Evolutionary conservation across 1,139 yeast genomes (phyloP), one percentile per base, ranked within the genome.

Genomic region (Nakaseomyces uthaithaninus): DNA sequence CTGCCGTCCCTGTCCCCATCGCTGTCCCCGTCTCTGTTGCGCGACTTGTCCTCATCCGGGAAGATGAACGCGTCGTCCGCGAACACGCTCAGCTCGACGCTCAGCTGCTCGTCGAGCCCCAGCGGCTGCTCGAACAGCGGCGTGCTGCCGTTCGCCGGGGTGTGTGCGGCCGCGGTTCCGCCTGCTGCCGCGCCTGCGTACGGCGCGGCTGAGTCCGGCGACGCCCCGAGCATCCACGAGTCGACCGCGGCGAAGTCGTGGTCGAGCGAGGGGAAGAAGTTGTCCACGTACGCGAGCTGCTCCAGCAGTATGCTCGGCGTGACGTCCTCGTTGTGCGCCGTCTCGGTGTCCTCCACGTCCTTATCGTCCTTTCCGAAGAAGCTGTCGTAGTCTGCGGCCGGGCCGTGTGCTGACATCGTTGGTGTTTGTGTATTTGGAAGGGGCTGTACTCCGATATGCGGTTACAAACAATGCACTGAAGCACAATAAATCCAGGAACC

Each of bases 41-140:
- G 44, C 14, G 80, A 79, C 55, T 80, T 80, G 31, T 80, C 87
- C 55, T 81, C 89, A 55, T 81, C 91, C 0, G 87, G 86, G 55
- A 81, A 81, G 3, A 81, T 72, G 50, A 81, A 81, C 7, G 81
- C 71, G 47, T 80, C 87, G 52, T 81, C 87, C 1, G 87, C 89
- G 68, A 81, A 81, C 1, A 86, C 87, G 14, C 86, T 82, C 49
- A 81, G 66, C 56, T 81, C 91, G 26, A 80, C 75, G 22, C 82
- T 75, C 22, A 80, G 62, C 49, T 80, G 80, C 42, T 80, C 84
- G 53, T 80, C 87, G 28, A 75, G 71, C 44, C 70, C 76, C 49
- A 59, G 64, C 14, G 36, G 36, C 4, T 20, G 33, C 3, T 25
- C 30, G 9, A 18, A 23, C 24, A 31, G n/a, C 18, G 30, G 16